Percentiles rank a stretch among this genome's conserved stretches.
phyloP scores from a whole-genome alignment of 352 stramenopile species.

The Thalassiosira gravida region DNA sequence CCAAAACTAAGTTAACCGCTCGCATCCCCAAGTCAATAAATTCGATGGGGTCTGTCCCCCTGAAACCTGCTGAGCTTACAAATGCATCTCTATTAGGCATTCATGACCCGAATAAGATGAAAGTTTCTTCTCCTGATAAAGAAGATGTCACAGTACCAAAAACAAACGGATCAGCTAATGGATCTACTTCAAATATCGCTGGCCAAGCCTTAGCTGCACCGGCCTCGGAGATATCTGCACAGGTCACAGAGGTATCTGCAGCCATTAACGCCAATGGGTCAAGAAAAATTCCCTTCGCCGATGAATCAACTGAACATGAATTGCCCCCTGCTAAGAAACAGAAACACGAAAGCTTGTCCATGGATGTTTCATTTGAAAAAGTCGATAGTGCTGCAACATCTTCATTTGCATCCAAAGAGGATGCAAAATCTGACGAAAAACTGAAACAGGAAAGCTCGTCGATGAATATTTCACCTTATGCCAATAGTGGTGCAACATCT shows the following conservation, averaged over 20 bases:
- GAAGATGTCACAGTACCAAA: constrained; percentile 10
- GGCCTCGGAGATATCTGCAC: background rate
- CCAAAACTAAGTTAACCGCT: no score
- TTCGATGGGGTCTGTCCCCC: constrained; percentile 29
- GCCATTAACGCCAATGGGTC: constrained; percentile 13
- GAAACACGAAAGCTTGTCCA: constrained; percentile 28
- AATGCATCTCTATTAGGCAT: constrained; percentile 6
- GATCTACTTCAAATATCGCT: background rate
- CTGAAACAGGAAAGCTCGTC: no score
- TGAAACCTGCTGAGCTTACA: constrained; percentile 10
- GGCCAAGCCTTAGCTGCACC: background rate
- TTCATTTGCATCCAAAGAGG: constrained; percentile 7
- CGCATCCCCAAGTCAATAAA: constrained; percentile 19
- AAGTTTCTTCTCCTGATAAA: constrained; percentile 22
- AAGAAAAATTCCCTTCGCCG: constrained; percentile 16
- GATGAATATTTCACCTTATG: no score
- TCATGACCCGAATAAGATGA: constrained; percentile 18
- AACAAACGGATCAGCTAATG: background rate
- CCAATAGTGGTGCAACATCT: no score
- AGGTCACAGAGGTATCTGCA: constrained; percentile 6
- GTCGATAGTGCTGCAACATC: constrained; percentile 5
- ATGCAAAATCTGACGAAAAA: no score
- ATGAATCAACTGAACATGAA: constrained; percentile 34
- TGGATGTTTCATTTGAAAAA: constrained; percentile 9
- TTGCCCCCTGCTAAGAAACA: constrained; percentile 37